Evolutionary conservation across 2,329 filamentous ascomycete genomes (phyloP).

Genomic region (Davidsoniella neocaledoniae): DNA sequence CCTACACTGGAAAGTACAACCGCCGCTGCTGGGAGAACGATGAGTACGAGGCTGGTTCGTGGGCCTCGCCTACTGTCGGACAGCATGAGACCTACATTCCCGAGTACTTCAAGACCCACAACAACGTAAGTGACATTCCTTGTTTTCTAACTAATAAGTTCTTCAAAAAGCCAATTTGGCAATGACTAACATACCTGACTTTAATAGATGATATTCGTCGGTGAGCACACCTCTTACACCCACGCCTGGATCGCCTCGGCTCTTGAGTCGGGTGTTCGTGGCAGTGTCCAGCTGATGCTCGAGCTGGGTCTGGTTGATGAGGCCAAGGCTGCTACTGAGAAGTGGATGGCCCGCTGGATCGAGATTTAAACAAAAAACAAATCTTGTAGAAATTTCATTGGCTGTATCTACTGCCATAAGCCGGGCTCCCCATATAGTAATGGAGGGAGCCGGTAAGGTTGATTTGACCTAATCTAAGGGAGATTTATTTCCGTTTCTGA

Average conservation of each 20-base stretch:
- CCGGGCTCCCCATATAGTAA: background rate
- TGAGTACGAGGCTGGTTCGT: conserved; percentile 42
- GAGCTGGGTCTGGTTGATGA: conserved; percentile 50
- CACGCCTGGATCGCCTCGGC: conserved; percentile 56
- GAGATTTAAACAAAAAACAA: conserved; percentile 18
- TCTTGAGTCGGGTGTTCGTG: conserved; percentile 49
- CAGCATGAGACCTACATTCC: conserved; percentile 56
- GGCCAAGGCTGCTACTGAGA: conserved; percentile 44
- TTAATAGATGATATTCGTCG: conserved; percentile 44
- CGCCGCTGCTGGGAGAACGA: conserved; percentile 50
- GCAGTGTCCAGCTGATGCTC: conserved; percentile 45
- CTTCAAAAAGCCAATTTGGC: background rate
- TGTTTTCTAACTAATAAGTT: background rate
- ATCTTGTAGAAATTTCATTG: background rate
- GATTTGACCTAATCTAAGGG: no score
- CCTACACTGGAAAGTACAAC: conserved; percentile 49
- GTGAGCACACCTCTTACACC: conserved; percentile 54
- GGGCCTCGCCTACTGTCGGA: conserved; percentile 42
- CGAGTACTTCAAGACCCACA: conserved; percentile 48
- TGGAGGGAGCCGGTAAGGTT: no score
- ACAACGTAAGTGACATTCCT: conserved; percentile 11
- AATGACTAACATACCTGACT: background rate
- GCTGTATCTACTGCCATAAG: background rate
- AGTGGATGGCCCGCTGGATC: conserved; percentile 57
- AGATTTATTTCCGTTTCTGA: no score